Evolutionary conservation across 2,329 filamentous ascomycete species (phyloP).

Genomic region (Lasiodiplodia hormozganensis): DNA sequence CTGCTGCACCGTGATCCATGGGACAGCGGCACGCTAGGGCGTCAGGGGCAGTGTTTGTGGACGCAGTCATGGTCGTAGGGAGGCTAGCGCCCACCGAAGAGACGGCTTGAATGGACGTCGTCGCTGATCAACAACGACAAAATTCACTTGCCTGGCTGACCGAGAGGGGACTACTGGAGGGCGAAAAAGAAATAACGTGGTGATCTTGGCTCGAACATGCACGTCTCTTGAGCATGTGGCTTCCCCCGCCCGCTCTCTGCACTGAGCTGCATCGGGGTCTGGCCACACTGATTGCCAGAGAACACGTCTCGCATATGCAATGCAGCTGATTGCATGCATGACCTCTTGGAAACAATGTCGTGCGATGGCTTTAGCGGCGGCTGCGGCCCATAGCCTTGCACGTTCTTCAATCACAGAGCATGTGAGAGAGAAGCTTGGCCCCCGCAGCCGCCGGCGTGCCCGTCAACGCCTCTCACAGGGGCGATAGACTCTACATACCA

Average conservation of each 20-base stretch:
- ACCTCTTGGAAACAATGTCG: not conserved
- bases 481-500: not conserved
- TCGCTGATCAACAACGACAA: no score
- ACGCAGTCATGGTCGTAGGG: not conserved
- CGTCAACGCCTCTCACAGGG: not conserved
- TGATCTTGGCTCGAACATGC: no score
- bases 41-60: not conserved
- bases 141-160: no score
- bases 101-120: not conserved
- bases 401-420: not conserved
- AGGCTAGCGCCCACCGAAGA: not conserved
- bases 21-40: not conserved
- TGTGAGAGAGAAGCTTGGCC: not conserved
- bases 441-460: not conserved
- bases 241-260: no score
- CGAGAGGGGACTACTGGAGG: not conserved
- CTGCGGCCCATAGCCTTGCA: not conserved
- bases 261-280: no score
- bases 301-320: not conserved
- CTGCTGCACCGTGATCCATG: not conserved
- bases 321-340: not conserved
- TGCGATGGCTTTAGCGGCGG: not conserved
- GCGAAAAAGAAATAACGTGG: not conserved
- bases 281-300: not conserved
- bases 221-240: no score